phyloP scores from a whole-genome alignment of 164 flowering plant species.

The Piper betle region DNA sequence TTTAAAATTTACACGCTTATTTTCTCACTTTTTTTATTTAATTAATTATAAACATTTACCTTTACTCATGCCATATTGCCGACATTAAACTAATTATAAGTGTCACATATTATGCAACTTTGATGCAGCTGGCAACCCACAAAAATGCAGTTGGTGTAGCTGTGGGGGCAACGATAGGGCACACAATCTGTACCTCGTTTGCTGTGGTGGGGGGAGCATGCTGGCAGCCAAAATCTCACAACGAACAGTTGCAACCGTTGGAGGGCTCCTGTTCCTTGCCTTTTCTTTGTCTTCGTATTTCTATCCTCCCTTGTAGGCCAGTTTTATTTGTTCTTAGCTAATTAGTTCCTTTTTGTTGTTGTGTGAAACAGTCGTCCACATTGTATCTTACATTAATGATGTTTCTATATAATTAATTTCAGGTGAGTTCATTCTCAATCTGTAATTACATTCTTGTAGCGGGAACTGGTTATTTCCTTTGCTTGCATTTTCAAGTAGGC shows the following conservation, averaged over 20 bases:
- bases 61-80: too few relatives aligned
- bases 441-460: too few relatives aligned
- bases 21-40: too few relatives aligned
- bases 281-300: slow-evolving; percentile 91
- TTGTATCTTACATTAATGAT: too few relatives aligned
- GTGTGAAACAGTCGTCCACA: too few relatives aligned
- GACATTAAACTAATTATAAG: background rate
- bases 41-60: too few relatives aligned
- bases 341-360: too few relatives aligned
- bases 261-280: slow-evolving; percentile 87
- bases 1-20: too few relatives aligned
- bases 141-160: slow-evolving; percentile 96
- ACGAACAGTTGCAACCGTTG: slow-evolving; percentile 81
- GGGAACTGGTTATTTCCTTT: too few relatives aligned
- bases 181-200: slow-evolving; percentile 85
- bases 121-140: slow-evolving; percentile 86
- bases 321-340: background rate
- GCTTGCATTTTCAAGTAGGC: too few relatives aligned
- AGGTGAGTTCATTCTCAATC: too few relatives aligned
- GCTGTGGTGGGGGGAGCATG: slow-evolving; percentile 99
- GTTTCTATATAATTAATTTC: too few relatives aligned
- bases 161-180: slow-evolving; percentile 84
- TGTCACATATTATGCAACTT: background rate
- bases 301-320: slow-evolving; percentile 73
- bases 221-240: slow-evolving; percentile 97